phyloP scores from a whole-genome alignment of 2,329 filamentous ascomycete genomes.

The Aspergillus brasiliensis region DNA sequence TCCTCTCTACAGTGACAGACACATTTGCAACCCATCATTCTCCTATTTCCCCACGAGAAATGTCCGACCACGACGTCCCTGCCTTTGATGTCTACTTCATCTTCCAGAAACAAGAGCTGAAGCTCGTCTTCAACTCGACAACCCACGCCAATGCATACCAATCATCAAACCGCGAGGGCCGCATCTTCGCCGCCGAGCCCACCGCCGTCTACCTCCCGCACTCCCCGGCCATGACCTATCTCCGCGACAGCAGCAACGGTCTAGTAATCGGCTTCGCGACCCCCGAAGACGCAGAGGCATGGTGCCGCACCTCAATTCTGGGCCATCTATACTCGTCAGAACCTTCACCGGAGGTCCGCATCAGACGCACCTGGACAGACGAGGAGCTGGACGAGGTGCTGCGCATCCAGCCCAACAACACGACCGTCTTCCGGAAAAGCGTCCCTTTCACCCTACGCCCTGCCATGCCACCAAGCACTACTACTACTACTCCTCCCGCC shows the following conservation, averaged over 20 bases:
- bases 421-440: neutral
- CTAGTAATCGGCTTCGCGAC: neutral
- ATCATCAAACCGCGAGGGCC: slow-evolving; percentile 4
- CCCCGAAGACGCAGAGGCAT: neutral
- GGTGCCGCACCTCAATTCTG: neutral
- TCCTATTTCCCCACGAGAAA: neutral
- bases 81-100: slow-evolving; percentile 2
- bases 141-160: slow-evolving; percentile 5
- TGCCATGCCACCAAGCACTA: neutral
- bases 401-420: neutral
- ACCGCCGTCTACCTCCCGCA: slow-evolving; percentile 1
- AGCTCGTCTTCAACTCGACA: slow-evolving; percentile 1
- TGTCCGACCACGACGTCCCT: neutral
- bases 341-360: neutral
- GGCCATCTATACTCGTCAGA: neutral
- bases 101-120: slow-evolving; percentile 11
- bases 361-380: slow-evolving; percentile 1
- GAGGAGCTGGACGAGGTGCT: neutral
- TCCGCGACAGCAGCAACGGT: slow-evolving; percentile 3
- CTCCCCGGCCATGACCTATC: neutral
- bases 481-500: neutral
- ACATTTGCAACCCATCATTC: neutral
- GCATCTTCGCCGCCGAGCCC: slow-evolving; percentile 6
- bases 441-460: neutral
- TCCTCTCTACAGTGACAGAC: neutral